Conservation (phyloP, 2,329 filamentous ascomycete species). For the Raffaelea albimanens region DNA sequence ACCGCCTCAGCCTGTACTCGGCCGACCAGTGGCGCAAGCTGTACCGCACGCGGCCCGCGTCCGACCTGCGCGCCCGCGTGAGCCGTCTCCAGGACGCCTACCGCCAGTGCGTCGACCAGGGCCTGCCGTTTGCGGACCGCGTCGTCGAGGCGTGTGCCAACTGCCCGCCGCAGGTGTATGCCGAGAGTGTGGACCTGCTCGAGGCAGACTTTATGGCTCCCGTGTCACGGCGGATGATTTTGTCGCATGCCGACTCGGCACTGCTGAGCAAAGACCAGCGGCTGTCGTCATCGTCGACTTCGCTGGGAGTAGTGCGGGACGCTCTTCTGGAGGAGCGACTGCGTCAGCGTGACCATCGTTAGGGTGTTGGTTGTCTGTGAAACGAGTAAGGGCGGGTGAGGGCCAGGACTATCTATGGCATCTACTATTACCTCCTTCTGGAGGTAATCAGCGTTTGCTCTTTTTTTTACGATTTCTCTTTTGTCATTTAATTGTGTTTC, state of each 20-base stretch:
- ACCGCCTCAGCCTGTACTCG: slow-evolving; percentile 15
- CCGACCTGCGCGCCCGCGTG: slow-evolving; percentile 12
- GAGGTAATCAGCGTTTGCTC: no score
- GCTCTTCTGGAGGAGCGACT: no score
- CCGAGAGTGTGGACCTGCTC: slow-evolving; percentile 10
- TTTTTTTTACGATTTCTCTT: no score
- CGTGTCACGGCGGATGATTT: slow-evolving; percentile 14
- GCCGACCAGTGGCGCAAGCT: slow-evolving; percentile 13
- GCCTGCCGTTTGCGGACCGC: slow-evolving; percentile 12
- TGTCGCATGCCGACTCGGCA: slow-evolving; percentile 9
- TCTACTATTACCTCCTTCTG: no score
- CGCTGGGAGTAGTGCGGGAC: no score
- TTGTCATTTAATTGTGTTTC: no score
- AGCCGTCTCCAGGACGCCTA: slow-evolving; percentile 13
- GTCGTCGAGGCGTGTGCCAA: slow-evolving; percentile 13
- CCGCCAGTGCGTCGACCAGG: slow-evolving; percentile 10
- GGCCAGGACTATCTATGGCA: no score
- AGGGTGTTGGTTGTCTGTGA: no score
- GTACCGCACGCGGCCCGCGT: slow-evolving; percentile 11
- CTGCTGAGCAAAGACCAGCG: slow-evolving; percentile 12
- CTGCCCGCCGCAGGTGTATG: slow-evolving; percentile 15
- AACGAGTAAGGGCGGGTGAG: no score
- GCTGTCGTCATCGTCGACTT: no score
- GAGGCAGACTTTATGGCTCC: slow-evolving; percentile 14
- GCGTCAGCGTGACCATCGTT: no score